Percentiles rank a stretch among this genome's conserved stretches.
Evolutionary conservation across 768 basidiomycete genomes (phyloP).

Genomic region (Phylloporus arenicola): DNA sequence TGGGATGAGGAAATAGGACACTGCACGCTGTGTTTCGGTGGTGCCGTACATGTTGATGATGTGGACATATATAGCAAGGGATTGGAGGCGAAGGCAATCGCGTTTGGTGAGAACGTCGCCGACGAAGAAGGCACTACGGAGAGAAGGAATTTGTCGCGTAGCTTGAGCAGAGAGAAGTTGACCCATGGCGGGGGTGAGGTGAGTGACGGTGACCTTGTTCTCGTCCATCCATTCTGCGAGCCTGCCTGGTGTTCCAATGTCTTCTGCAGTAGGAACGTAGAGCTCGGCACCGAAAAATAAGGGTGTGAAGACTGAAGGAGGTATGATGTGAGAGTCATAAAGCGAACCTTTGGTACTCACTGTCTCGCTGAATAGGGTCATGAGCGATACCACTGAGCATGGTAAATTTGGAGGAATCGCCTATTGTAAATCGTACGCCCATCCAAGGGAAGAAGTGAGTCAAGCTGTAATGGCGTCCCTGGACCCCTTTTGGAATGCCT

Average conservation of each 20-base stretch:
- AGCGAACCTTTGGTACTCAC: slow-evolving; percentile 46
- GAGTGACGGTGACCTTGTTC: slow-evolving; percentile 87
- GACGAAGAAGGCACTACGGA: slow-evolving; percentile 93
- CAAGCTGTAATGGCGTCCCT: slow-evolving; percentile 88
- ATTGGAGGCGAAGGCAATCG: slow-evolving; percentile 90
- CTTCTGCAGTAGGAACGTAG: slow-evolving; percentile 93
- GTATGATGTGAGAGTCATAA: slow-evolving; percentile 1
- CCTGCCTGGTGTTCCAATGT: slow-evolving; percentile 93
- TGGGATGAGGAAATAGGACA: slow-evolving; percentile 94
- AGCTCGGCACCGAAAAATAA: slow-evolving; percentile 95
- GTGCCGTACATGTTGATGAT: slow-evolving; percentile 99
- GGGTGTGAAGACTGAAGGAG: slow-evolving; percentile 84
- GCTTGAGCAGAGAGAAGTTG: slow-evolving; percentile 92
- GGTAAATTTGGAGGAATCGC: slow-evolving; percentile 78
- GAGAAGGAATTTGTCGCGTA: slow-evolving; percentile 74
- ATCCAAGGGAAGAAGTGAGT: slow-evolving; percentile 99
- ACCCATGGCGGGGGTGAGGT: slow-evolving; percentile 98
- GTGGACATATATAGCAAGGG: slow-evolving; percentile 83
- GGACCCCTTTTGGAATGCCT: slow-evolving; percentile 97
- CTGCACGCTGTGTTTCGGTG: slow-evolving; percentile 97
- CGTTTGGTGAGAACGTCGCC: slow-evolving; percentile 99
- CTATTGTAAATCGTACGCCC: slow-evolving; percentile 78
- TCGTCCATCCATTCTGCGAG: slow-evolving; percentile 99
- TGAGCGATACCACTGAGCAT: slow-evolving; percentile 99
- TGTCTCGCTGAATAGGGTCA: slow-evolving; percentile 98